These are phyloP conservation scores for Suillus plorans DNA, from an alignment of 768 basidiomycete genomes.

Conservation along the genomic window DNA sequence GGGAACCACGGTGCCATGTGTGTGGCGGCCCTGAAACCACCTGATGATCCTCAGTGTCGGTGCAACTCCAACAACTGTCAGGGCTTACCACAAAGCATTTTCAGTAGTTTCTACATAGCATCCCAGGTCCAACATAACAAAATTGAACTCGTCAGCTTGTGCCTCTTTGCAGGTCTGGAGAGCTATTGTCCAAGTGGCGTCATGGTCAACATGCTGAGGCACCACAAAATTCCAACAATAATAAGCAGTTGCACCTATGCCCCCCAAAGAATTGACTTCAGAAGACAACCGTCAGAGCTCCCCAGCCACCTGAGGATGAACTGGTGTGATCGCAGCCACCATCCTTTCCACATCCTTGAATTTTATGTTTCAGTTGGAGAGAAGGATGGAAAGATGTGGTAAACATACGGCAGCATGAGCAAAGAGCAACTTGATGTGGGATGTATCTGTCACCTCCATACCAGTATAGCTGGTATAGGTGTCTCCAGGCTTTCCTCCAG, in stretches of 20 bases:
- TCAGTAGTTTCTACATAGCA: not conserved
- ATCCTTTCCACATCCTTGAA: not conserved
- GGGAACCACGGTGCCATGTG: not conserved
- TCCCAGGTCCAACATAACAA: not conserved
- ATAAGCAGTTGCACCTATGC: not conserved
- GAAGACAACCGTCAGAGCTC: not conserved
- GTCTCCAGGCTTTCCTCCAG: not conserved
- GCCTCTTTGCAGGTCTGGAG: not conserved
- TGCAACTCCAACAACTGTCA: not conserved
- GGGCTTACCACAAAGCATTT: not conserved
- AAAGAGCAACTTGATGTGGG: not conserved
- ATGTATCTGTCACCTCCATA: not conserved
- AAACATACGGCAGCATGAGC: not conserved
- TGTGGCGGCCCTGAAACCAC: not conserved
- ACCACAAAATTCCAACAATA: not conserved
- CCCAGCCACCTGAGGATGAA: not conserved
- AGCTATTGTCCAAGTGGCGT: not conserved
- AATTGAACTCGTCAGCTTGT: not conserved
- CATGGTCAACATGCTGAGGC: not conserved
- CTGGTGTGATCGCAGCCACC: not conserved
- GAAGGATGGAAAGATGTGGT: not conserved
- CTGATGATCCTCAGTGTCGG: not conserved
- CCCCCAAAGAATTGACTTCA: not conserved
- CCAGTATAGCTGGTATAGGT: not conserved
- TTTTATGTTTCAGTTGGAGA: not conserved